Evolutionary conservation across 352 stramenopile genomes (phyloP).

Genomic region (Phytophthora palmivora): DNA sequence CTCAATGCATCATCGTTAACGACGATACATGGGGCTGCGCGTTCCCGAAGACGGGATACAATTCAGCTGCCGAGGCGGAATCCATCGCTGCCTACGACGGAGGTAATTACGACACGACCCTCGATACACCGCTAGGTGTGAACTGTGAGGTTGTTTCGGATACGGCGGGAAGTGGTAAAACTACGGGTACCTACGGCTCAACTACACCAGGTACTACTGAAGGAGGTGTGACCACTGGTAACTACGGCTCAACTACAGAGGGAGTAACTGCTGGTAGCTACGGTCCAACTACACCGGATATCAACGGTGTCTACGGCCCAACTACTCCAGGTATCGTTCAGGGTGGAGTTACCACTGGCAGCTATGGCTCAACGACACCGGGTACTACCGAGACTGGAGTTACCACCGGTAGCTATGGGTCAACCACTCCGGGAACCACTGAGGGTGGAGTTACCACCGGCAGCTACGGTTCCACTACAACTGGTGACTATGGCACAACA

Average conservation of each 20-base stretch:
- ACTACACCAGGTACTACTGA: too few relatives aligned
- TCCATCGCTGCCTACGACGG: neutral
- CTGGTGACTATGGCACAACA: neutral
- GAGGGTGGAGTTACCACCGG: neutral
- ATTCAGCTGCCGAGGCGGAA: slow-evolving; percentile 13
- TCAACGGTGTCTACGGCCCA: too few relatives aligned
- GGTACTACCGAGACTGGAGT: too few relatives aligned
- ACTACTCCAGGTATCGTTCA: too few relatives aligned
- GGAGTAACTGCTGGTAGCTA: neutral
- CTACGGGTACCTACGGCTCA: neutral
- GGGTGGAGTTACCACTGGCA: too few relatives aligned
- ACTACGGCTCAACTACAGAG: too few relatives aligned
- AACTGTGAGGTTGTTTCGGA: slow-evolving; percentile 5
- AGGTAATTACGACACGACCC: slow-evolving; percentile 7
- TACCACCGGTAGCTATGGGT: neutral
- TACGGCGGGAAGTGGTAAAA: neutral
- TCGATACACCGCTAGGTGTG: slow-evolving; percentile 4
- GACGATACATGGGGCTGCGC: too few relatives aligned
- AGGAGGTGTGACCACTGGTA: too few relatives aligned
- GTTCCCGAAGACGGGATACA: slow-evolving; percentile 23
- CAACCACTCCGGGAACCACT: neutral
- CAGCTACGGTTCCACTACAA: neutral
- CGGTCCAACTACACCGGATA: neutral
- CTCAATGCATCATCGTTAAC: too few relatives aligned
- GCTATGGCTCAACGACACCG: too few relatives aligned